Percentiles rank a stretch among this genome's conserved stretches.
These are phyloP conservation scores for Drosera spatulata DNA, from an alignment of 179 eudicot genomes.

Conservation along the genomic window DNA sequence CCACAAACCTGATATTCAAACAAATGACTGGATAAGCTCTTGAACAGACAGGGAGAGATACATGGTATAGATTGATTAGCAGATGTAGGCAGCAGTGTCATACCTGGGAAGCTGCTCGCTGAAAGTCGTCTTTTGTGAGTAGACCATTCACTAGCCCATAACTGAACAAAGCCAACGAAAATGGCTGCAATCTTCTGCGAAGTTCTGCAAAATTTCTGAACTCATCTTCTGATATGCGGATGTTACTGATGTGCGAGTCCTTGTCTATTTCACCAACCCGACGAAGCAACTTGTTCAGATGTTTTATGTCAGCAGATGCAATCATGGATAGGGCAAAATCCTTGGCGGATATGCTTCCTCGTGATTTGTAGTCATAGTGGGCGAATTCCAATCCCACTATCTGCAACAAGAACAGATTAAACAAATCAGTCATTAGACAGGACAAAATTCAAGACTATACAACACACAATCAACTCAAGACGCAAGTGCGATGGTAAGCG, in stretches of 20 bases:
- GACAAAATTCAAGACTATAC: not conserved
- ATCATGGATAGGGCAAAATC: slow-evolving; percentile 93
- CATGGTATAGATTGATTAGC: not conserved
- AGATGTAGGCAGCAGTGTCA: not conserved
- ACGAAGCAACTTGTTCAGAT: slow-evolving; percentile 65
- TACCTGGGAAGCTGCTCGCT: slow-evolving; percentile 75
- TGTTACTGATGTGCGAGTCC: slow-evolving; percentile 34
- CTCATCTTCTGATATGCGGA: slow-evolving; percentile 50
- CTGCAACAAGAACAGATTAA: slow-evolving; percentile 17
- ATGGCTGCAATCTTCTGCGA: slow-evolving; percentile 49
- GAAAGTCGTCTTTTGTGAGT: slow-evolving; percentile 62
- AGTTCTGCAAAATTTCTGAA: slow-evolving; percentile 67
- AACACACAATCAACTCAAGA: not conserved
- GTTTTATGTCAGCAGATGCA: slow-evolving; percentile 80
- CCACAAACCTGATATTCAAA: slow-evolving; percentile 63
- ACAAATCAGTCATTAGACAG: not conserved
- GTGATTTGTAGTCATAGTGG: slow-evolving; percentile 68
- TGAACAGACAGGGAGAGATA: not conserved
- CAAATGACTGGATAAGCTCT: not conserved
- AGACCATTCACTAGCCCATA: slow-evolving; percentile 60
- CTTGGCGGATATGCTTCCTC: slow-evolving; percentile 73
- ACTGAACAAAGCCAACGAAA: slow-evolving; percentile 66
- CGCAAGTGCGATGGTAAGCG: not conserved
- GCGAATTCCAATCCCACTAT: slow-evolving; percentile 73
- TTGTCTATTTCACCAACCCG: slow-evolving; percentile 53